Base-by-base conservation (phyloP, 2,329 filamentous ascomycete species). In the Fusarium bactridioides region DNA sequence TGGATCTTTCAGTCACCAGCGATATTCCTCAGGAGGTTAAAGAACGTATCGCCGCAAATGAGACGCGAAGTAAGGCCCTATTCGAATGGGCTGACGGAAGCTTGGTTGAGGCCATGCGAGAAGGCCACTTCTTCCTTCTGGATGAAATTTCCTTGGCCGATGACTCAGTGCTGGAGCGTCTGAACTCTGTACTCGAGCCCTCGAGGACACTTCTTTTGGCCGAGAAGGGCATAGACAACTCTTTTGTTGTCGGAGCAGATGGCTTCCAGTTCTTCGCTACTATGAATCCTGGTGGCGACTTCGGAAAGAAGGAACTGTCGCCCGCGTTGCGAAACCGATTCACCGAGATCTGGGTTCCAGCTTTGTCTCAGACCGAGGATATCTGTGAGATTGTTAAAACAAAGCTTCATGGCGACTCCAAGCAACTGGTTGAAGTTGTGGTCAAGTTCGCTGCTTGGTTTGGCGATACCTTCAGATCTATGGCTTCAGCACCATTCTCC, bases 201-300 rank as follows among this genome's bases (percentile, higher is more conserved):
- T 90, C 93, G 48, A 89, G 96, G 58, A 94, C 93, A 1, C 89
- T 99, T 33, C 84, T 99, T 7, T 87, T 99, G 21, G 97, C 97
- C 0, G 96, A 99, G 80, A 99, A 98, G 82, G 97, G 96, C 0
- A 89, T 93, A 4, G 88, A 93, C 10, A 91, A 97, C 79, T 94
- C 94, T 1, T 91, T 93, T 71, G 88, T 99, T 31, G 88, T 89
- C 43, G 96, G 93, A 10, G 82, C 86, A 16, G 86, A 92, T 44
- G 93, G 92, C 0, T 99, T 98, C 81, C 95, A 99, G 78, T 98
- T 99, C 82, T 89, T 99, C 67, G 95, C 96, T 7, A 99, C 96
- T 1, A 99, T 99, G 96, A 99, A 99, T 75, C 96, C 96, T 13
- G 97, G 97, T 56, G 96, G 97, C 50, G 96, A 99, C 79, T 99